Percentiles rank a stretch among this genome's conserved stretches.
These are phyloP conservation scores for Diaporthe sp. DNA, from an alignment of 2,329 filamentous ascomycete species.

Conservation along the genomic window DNA sequence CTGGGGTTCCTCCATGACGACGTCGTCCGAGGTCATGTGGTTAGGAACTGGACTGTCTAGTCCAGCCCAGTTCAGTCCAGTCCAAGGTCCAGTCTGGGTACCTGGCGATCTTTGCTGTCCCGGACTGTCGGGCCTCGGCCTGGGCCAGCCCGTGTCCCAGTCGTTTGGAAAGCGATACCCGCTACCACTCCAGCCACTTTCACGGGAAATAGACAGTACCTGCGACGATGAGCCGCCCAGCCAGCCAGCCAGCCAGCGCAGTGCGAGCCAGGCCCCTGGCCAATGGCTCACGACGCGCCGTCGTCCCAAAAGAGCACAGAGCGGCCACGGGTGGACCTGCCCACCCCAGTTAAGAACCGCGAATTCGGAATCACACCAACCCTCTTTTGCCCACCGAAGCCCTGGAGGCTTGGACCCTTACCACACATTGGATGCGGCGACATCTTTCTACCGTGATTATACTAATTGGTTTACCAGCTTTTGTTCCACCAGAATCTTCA, in stretches of 20 bases:
- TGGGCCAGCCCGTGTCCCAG: conserved; percentile 24
- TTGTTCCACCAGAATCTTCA: not conserved
- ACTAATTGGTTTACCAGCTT: not conserved
- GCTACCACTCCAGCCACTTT: conserved; percentile 11
- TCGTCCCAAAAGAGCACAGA: conserved; percentile 22
- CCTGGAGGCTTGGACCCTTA: conserved; percentile 5
- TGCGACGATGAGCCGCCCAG: not conserved
- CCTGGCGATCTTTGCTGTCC: conserved; percentile 29
- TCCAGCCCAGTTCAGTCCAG: not conserved
- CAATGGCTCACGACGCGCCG: conserved; percentile 3
- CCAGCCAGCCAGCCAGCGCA: conserved; percentile 1
- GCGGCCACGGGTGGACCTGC: conserved; percentile 9
- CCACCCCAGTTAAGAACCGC: conserved; percentile 11
- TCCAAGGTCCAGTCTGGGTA: not conserved
- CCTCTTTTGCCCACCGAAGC: conserved; percentile 11
- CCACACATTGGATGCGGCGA: not conserved
- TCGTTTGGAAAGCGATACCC: conserved; percentile 27
- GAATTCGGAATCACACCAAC: conserved; percentile 18
- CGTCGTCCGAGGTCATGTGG: not conserved
- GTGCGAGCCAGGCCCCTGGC: conserved; percentile 8
- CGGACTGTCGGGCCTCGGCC: conserved; percentile 27
- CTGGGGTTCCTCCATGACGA: not conserved
- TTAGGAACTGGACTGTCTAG: not conserved
- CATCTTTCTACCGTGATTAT: not conserved
- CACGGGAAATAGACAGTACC: conserved; percentile 6